Evolutionary conservation across 2,329 filamentous ascomycete species (phyloP), one percentile per base, ranked within the genome.

Genomic region (Pyrenochaeta sp.): DNA sequence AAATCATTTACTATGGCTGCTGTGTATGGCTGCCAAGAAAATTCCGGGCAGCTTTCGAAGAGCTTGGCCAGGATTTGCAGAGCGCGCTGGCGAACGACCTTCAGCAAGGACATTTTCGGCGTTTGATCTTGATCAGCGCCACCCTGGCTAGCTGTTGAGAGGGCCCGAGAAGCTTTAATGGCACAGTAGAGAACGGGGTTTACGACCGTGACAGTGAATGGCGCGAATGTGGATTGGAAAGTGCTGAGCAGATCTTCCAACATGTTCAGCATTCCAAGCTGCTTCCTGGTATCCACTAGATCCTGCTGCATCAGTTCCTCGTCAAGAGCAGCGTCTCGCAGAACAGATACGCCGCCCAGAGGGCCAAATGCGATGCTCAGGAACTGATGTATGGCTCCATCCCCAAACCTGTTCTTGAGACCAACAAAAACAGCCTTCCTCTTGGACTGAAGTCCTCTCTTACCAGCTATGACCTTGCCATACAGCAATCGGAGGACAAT

Each of bases 251-350:
- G 87, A 10, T 94, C 88, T 58, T 93, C 89, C 49, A 95, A 84
- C 92, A 98, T 95, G 73, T 96, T 96, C 50, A 97, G 81, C 73
- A 97, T 88, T 81, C 96, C 95, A 57, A 95, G 86, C 76, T 97
- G 94, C 76, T 93, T 95, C 69, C 93, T 87, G 10, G 85, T 79
- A 15, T 86, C 85, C 27, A 93, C 79, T 12, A 90, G 61, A 44
- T 91, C 86, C 28, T 61, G 59, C n/a, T 64, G 53, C 7, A 77
- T 42, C 5, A 75, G 9, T 0, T 83, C 73, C 54, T 84, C 80
- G 49, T 86, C 81, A 2, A 84, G 78, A 5, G 78, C 68, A 1
- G 79, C 73, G 10, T 84, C 78, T 50, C 85, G 81, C 19, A 90
- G 69, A 9, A 94, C 77, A 2, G 81, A 82, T 13, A 92, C 77